Percentiles rank a stretch among this genome's conserved stretches.
Evolutionary conservation across 2,329 filamentous ascomycete species (phyloP).

Genomic region (Diaporthe destruens): DNA sequence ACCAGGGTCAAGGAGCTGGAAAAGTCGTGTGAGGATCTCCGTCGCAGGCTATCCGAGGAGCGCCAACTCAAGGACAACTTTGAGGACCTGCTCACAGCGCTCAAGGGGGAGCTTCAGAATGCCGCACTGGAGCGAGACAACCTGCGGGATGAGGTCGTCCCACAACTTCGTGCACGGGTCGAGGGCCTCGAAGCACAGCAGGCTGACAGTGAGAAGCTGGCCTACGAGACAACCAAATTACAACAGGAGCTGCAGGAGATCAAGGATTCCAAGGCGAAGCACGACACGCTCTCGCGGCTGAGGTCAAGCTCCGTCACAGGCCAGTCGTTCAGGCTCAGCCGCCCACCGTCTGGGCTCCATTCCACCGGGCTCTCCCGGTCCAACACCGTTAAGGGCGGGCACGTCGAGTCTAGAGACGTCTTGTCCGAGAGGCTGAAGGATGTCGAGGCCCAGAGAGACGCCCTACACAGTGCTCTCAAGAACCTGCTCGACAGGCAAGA

Average conservation of each 20-base stretch:
- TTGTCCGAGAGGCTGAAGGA: conserved; percentile 88
- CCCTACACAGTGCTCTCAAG: conserved; percentile 87
- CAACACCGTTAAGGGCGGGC: conserved; percentile 64
- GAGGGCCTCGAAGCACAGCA: conserved; percentile 84
- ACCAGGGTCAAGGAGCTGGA: conserved; percentile 83
- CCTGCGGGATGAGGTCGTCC: conserved; percentile 87
- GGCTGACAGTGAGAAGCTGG: conserved; percentile 77
- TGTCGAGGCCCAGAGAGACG: conserved; percentile 92
- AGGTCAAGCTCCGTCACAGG: conserved; percentile 57
- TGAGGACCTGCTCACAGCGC: conserved; percentile 87
- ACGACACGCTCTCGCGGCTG: conserved; percentile 50
- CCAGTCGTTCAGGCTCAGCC: conserved; percentile 48
- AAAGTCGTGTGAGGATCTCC: conserved; percentile 82
- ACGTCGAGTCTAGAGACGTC: conserved; percentile 73
- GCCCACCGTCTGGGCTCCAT: conserved; percentile 46
- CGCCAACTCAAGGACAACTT: conserved; percentile 91
- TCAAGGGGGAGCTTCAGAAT: conserved; percentile 84
- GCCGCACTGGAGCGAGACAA: conserved; percentile 92
- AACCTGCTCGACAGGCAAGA: conserved; percentile 88
- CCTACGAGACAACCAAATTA: conserved; percentile 85
- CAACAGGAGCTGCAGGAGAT: conserved; percentile 86
- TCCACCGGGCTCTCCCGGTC: conserved; percentile 63
- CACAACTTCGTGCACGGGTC: conserved; percentile 79
- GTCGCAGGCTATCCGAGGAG: conserved; percentile 86
- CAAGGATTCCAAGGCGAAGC: conserved; percentile 59